Conservation (phyloP, 2,329 filamentous ascomycete genomes). For the Microsporum audouinii region DNA sequence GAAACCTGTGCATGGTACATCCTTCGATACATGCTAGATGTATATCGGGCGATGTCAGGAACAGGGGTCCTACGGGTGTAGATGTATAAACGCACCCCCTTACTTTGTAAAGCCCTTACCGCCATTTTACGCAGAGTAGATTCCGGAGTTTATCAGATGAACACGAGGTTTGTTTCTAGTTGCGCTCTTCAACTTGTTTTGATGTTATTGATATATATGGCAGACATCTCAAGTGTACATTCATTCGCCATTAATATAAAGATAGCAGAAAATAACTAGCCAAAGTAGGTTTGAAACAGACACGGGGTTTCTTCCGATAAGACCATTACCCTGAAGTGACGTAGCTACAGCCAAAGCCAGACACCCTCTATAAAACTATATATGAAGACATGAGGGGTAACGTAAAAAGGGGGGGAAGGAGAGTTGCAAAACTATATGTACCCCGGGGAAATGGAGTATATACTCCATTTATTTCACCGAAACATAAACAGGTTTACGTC, state of each 20-base stretch:
- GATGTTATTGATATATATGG: too few relatives aligned
- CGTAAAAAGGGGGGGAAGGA: neutral
- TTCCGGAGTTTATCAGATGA: neutral
- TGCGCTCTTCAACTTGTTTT: neutral
- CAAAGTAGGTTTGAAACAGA: neutral
- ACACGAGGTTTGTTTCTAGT: neutral
- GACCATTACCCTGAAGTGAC: neutral
- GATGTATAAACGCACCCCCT: neutral
- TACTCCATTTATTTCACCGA: neutral
- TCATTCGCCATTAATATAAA: too few relatives aligned
- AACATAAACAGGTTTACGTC: neutral
- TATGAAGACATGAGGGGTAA: neutral
- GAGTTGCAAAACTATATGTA: neutral
- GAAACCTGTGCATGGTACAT: neutral
- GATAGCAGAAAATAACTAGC: too few relatives aligned
- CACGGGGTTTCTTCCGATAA: neutral
- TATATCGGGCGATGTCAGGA: neutral
- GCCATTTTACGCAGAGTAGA: neutral
- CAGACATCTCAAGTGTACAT: too few relatives aligned
- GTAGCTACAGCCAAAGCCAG: neutral
- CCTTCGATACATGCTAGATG: neutral
- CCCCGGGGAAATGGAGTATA: neutral
- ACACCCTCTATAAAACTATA: neutral
- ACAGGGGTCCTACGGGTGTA: neutral
- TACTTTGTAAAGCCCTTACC: neutral